Evolutionary conservation across 768 basidiomycete genomes (phyloP), one percentile per base, ranked within the genome.

Genomic region (Lanmaoa pseudosensibilis): DNA sequence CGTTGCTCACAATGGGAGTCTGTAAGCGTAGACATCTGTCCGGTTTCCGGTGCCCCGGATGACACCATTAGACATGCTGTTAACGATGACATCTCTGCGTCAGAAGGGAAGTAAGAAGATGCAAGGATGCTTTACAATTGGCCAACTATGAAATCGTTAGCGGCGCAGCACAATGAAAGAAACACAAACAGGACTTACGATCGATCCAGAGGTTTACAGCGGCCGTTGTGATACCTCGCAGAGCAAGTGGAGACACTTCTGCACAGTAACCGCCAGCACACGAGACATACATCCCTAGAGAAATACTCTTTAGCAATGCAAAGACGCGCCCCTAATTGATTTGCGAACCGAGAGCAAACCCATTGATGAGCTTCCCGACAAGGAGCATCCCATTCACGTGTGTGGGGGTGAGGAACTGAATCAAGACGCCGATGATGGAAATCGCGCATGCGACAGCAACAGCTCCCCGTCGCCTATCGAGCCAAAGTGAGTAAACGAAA

Each of bases 181-280:
- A 1, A 19, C 1, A 25, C 4, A 19, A 41, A 16, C 2, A 8
- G 11, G 18, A 62, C 67, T 58, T 16, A 69, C 68, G 46, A 46
- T 30, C 59, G 19, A 68, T 62, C 68, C 67, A 67, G 32, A 67
- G 56, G 45, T 69, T 67, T 12, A 69, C 60, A 21, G 49, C 52
- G 9, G 65, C 67, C 4, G 67, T 68, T 8, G 63, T 68, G 39
- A 68, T 50, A 38, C 68, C 62, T 16, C 67, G 58, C 11, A 69
- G 36, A 25, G 67, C 65, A 38, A 68, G 67, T 9, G 67, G 67
- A 19, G 67, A 68, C n/a, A 69, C 65, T 25, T 69, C 67, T 8
- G 68, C 68, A 37, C 68, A 69, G 11, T 67, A 69, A 38, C 52
- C 50, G 32, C 65, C 61, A 0, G 67, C 63, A 45, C 60, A 59